Evolutionary conservation across 345 rosid genomes (phyloP), one percentile per base, ranked within the genome.

Genomic region (Bruguiera gymnorhiza): DNA sequence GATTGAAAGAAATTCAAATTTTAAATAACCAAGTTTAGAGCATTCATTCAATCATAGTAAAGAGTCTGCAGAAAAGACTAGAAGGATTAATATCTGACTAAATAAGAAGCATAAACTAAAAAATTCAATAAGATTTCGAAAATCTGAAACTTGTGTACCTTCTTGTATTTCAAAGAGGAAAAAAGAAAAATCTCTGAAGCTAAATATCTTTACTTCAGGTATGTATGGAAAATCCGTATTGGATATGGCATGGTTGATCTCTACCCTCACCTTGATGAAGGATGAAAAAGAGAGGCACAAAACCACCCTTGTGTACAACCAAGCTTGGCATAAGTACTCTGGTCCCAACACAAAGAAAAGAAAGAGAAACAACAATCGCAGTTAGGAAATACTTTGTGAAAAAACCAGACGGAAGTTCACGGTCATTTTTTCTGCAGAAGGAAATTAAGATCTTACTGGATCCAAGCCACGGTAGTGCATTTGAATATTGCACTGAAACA

Each of bases 221-320:
- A 43, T 43, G 18, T 43, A 0, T 43, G 48, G 48, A 43, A 43
- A 21, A 56, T 2, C 16, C 60, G 10, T 56, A 21, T 23, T 56
- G 60, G 60, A 56, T 13, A 24, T 10, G 60, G 60, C 29, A 27
- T 23, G 30, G 18, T 56, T 56, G 15, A 56, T 56, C 30, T 56
- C 60, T 21, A 56, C 59, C 11, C 86, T 81, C 73, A 92, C 99
- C 78, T 73, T 62, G 89, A 77, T 69, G 96, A 68, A 75, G 96
- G 96, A 70, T 95, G 96, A 60, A 79, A 73, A 71, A 88, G 78
- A 72, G 96, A 86, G 76, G 99, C 89, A 39, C 79, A 80, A 80
- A 94, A 94, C 97, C 98, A 94, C 70, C 97, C 98, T 87, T 89
- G 98, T 4, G 96, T 87, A 73, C 96, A 89, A 62, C 95, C 96